These are phyloP conservation scores for Xylaria sp. DNA, from an alignment of 495 filamentous ascomycete species.

Conservation along the genomic window DNA sequence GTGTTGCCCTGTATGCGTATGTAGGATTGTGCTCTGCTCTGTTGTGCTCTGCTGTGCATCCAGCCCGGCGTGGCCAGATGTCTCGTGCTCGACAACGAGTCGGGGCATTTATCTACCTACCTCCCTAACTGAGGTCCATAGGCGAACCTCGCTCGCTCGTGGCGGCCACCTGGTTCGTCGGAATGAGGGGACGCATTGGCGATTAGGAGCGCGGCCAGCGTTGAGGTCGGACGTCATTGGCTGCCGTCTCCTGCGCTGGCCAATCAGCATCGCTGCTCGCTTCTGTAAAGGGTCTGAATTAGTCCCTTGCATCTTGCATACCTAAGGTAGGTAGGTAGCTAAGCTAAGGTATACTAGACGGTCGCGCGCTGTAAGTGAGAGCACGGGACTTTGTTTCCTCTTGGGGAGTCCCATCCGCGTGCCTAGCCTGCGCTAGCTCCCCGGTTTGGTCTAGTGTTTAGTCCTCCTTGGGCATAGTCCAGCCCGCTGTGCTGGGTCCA, in stretches of 20 bases:
- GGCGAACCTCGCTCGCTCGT: neutral
- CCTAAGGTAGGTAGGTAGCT: neutral
- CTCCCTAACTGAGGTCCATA: neutral
- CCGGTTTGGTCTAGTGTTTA: neutral
- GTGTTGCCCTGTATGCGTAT: too few relatives aligned
- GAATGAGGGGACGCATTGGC: conserved; percentile 4
- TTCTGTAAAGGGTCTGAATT: conserved; percentile 28
- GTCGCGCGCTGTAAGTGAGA: conserved; percentile 13
- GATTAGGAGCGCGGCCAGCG: neutral
- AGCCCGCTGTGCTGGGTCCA: conserved; percentile 3
- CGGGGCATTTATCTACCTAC: conserved; percentile 6
- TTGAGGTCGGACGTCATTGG: conserved; percentile 9
- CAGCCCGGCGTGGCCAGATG: too few relatives aligned
- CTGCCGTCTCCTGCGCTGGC: neutral
- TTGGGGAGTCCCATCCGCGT: conserved; percentile 3
- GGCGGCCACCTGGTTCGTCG: conserved; percentile 2
- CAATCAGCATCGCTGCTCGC: conserved; percentile 24
- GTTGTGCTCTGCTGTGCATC: too few relatives aligned
- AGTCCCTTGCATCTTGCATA: conserved; percentile 28
- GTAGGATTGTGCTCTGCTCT: too few relatives aligned
- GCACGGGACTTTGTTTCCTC: conserved; percentile 25
- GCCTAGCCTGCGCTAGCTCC: too few relatives aligned
- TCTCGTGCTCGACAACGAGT: neutral
- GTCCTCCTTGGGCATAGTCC: conserved; percentile 20
- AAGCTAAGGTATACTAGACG: too few relatives aligned